A percentile compares a stretch with the other conserved stretches of the same genome.
Conservation (phyloP, 148 eudicot genomes). For the Tetragonia tetragonoides region DNA sequence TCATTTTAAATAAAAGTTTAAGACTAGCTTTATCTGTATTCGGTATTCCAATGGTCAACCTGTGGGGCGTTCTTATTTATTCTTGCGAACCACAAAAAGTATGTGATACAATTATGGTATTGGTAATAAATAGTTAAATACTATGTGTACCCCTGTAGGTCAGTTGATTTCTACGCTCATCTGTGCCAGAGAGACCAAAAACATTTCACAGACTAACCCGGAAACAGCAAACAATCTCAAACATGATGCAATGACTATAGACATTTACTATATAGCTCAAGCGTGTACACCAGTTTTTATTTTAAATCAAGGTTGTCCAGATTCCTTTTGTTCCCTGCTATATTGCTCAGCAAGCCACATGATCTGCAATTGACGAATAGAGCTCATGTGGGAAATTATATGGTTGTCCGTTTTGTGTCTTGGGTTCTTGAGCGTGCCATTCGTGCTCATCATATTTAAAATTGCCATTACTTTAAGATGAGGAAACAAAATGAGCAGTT, state of each 20-base stretch:
- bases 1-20: neutral
- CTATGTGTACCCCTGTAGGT: neutral
- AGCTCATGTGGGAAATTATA: too few species aligned
- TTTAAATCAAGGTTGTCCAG: neutral
- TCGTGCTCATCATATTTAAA: neutral
- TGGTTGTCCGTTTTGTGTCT: neutral
- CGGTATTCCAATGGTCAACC: too few species aligned
- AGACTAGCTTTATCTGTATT: too few species aligned
- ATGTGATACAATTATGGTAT: too few species aligned
- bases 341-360: too few species aligned
- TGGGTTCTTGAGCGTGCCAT: neutral
- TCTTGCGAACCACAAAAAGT: neutral
- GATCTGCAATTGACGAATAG: too few species aligned
- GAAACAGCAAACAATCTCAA: neutral
- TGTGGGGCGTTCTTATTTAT: too few species aligned
- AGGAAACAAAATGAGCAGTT: neutral
- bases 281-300: neutral
- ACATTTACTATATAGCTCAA: neutral
- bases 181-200: neutral
- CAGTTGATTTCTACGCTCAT: neutral
- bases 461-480: neutral
- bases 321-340: conserved; percentile 9
- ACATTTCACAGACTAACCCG: neutral
- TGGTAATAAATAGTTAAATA: neutral
- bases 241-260: neutral